Evolutionary conservation across 192 early-diverging fungal species (phyloP), one percentile per base, ranked within the genome.

Genomic region (Geosiphon pyriformis): DNA sequence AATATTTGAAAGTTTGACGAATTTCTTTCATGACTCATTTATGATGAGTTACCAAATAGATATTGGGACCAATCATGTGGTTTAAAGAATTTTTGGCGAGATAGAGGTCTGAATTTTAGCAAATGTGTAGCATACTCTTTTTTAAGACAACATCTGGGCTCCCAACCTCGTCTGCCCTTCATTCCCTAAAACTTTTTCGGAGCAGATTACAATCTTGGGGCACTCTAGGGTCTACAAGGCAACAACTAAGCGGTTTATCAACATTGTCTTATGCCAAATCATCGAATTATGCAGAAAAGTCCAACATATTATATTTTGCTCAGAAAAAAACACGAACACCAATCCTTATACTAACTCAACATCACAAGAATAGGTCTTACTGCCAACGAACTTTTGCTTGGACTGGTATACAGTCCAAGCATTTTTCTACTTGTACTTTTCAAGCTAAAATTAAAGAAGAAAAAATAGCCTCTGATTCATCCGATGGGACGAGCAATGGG

Each of bases 321-420:
- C 6, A 15, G 37, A 6, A 6, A 15, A 6, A 6, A 15, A 42
- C 37, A 42, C 37, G 37, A 6, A 42, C 15, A 10, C 37, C 37
- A 42, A 42, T 42, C 37, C 12, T 61, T 8, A 22, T 61, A n/a
- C 25, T 61, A 1, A 47, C 47, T 17, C 59, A 61, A 48, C 59
- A 33, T 26, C 27, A 27, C 4, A 31, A 22, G 2, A 22, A 25
- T 20, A 34, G 37, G 37, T 37, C 37, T 17, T 12, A 61, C 20
- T 29, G 3, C 26, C 59, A 31, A 61, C 32, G 59, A 17, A 27
- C 23, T 22, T 61, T 48, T 47, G 23, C 34, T 23, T 61, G 59
- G n/a, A 61, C 4, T 48, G 37, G 25, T 22, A 33, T 23, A 27
- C 22, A 42, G 20, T 26, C 47, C 29, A 37, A 20, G 15, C 10